These are phyloP conservation scores for Phytophthora sojae DNA, from an alignment of 352 stramenopile genomes.

Conservation along the genomic window DNA sequence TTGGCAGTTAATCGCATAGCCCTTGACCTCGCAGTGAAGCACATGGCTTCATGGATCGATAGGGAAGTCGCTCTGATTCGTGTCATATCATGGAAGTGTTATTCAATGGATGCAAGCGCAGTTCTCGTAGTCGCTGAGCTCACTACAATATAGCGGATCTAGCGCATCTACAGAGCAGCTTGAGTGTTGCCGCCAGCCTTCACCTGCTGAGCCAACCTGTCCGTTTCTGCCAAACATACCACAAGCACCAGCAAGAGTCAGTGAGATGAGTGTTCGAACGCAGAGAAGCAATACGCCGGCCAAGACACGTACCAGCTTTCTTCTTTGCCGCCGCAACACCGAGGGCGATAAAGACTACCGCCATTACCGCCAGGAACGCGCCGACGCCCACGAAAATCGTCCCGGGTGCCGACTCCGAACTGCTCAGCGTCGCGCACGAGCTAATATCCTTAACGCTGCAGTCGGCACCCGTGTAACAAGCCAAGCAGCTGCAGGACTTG, in stretches of 20 bases:
- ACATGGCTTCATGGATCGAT: background rate
- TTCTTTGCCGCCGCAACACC: slow-evolving; percentile 75
- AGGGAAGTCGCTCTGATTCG: background rate
- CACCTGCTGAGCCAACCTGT: slow-evolving; percentile 70
- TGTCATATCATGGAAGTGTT: slow-evolving; percentile 30
- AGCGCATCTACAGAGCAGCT: slow-evolving; percentile 44
- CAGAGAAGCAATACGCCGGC: background rate
- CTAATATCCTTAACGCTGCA: slow-evolving; percentile 83
- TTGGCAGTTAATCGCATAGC: background rate
- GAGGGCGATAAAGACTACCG: slow-evolving; percentile 78
- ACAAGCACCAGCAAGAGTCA: slow-evolving; percentile 10
- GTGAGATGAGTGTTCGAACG: background rate
- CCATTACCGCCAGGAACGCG: slow-evolving; percentile 76
- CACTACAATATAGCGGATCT: slow-evolving; percentile 25
- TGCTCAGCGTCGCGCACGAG: slow-evolving; percentile 70
- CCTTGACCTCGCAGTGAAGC: background rate
- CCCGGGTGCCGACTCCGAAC: slow-evolving; percentile 65
- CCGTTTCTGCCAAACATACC: slow-evolving; percentile 52
- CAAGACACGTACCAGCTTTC: slow-evolving; percentile 61
- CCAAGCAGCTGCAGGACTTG: slow-evolving; percentile 74
- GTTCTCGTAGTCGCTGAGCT: background rate
- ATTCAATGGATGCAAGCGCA: slow-evolving; percentile 12
- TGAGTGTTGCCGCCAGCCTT: slow-evolving; percentile 57
- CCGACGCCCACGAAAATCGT: slow-evolving; percentile 80
- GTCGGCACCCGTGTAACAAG: slow-evolving; percentile 80